Percentiles rank a stretch among this genome's conserved stretches.
Conservation (phyloP, 768 basidiomycete species). For the Pilatotrama ljubarskyi region DNA sequence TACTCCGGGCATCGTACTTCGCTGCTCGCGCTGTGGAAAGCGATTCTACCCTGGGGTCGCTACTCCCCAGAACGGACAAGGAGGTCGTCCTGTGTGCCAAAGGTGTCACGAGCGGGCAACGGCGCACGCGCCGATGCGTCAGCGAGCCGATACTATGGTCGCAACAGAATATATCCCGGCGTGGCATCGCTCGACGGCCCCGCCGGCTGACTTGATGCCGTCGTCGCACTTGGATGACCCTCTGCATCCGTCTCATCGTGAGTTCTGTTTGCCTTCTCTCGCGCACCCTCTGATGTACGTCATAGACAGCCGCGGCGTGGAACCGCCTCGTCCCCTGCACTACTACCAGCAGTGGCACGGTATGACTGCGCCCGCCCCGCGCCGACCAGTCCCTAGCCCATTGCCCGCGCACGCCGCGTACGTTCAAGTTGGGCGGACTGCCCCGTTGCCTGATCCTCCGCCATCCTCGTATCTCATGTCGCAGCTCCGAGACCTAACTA, state of each 20-base stretch:
- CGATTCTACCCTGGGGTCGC: background rate
- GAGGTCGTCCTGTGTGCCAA: background rate
- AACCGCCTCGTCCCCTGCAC: background rate
- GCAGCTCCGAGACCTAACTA: background rate
- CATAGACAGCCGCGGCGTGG: background rate
- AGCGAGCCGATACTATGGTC: background rate
- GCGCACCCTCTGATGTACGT: background rate
- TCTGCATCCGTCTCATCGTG: background rate
- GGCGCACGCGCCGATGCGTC: background rate
- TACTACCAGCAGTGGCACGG: background rate
- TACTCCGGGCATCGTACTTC: background rate
- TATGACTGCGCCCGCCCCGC: background rate
- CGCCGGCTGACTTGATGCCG: background rate
- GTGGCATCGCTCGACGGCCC: background rate
- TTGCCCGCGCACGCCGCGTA: background rate
- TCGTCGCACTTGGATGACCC: background rate
- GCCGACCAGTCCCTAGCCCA: background rate
- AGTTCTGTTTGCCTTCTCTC: background rate
- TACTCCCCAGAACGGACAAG: background rate
- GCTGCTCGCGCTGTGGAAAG: slow-evolving; percentile 2
- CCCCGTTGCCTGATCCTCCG: background rate
- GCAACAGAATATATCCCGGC: slow-evolving; percentile 7
- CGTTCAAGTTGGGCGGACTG: background rate
- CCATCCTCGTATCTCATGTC: slow-evolving; percentile 4
- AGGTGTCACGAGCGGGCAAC: background rate